Evolutionary conservation across 2,329 filamentous ascomycete species (phyloP).

Genomic region (Aspergillus hiratsukae): DNA sequence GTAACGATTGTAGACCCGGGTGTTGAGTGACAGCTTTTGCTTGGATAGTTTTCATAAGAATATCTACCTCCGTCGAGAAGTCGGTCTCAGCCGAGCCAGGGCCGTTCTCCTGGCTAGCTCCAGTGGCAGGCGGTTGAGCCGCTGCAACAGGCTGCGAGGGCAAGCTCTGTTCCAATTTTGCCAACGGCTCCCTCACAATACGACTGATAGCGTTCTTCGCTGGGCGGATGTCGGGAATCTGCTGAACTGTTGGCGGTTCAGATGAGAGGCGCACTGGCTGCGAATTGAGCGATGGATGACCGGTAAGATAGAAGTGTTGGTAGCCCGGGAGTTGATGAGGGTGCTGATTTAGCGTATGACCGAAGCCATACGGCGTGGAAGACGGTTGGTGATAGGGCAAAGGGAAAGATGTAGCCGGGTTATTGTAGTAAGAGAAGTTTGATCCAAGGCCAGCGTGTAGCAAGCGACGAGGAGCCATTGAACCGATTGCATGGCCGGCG

Average conservation of each 20-base stretch:
- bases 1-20: constrained; percentile 28
- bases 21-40: constrained; percentile 46
- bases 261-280: constrained; percentile 27
- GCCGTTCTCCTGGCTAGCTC: constrained; percentile 34
- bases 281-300: constrained; percentile 22
- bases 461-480: constrained; percentile 34
- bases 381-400: constrained; percentile 33
- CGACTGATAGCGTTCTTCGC: constrained; percentile 35
- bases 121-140: constrained; percentile 4
- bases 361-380: constrained; percentile 27
- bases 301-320: constrained; percentile 31
- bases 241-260: constrained; percentile 29
- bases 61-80: constrained; percentile 80
- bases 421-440: constrained; percentile 36
- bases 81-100: constrained; percentile 49
- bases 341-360: constrained; percentile 29
- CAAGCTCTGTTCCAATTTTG: constrained; percentile 8
- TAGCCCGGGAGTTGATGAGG: constrained; percentile 27
- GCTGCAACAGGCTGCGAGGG: constrained; percentile 4
- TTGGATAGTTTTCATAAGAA: constrained; percentile 84
- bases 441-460: constrained; percentile 32
- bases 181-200: constrained; percentile 17
- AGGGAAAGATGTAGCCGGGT: constrained; percentile 33
- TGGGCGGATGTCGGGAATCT: constrained; percentile 34
- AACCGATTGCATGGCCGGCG: constrained; percentile 33